Percentiles rank a stretch among this genome's conserved stretches.
Conservation (phyloP, 2,329 filamentous ascomycete species). For the Fusarium nelsonii region DNA sequence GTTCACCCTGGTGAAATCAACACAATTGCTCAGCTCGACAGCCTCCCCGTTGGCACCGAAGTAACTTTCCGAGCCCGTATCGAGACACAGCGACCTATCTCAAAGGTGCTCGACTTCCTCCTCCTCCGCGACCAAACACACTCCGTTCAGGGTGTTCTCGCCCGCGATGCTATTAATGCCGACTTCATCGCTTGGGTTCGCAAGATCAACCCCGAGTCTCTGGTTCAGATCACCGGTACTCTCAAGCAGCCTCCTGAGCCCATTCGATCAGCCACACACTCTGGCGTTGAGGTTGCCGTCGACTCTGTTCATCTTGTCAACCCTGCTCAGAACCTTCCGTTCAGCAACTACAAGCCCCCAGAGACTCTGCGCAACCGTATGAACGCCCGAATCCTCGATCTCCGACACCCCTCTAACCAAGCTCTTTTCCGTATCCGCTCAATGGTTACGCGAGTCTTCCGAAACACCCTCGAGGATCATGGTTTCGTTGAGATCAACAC, state of each 20-base stretch:
- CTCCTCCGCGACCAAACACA: conserved; percentile 86
- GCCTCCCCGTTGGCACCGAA: conserved; percentile 54
- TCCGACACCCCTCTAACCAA: conserved; percentile 88
- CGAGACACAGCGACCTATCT: conserved; percentile 80
- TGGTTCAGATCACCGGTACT: conserved; percentile 80
- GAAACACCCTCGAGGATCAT: conserved; percentile 76
- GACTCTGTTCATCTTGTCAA: conserved; percentile 65
- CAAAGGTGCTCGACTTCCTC: conserved; percentile 84
- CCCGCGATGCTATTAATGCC: conserved; percentile 58
- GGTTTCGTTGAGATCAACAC: conserved; percentile 95
- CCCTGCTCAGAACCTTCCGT: conserved; percentile 61
- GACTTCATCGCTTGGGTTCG: conserved; percentile 91
- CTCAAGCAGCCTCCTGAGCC: conserved; percentile 80
- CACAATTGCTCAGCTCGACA: conserved; percentile 54
- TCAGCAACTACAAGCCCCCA: conserved; percentile 72
- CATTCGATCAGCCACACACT: conserved; percentile 80
- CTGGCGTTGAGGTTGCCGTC: conserved; percentile 81
- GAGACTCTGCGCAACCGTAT: conserved; percentile 77
- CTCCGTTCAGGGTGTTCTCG: conserved; percentile 86
- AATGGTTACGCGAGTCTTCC: conserved; percentile 83
- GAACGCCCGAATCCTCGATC: conserved; percentile 82
- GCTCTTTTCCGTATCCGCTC: conserved; percentile 90
- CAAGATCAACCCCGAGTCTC: conserved; percentile 80
- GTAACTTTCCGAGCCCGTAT: conserved; percentile 59
- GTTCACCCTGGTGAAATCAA: conserved; percentile 57